A percentile compares a stretch with the other conserved stretches of the same genome.
These are phyloP conservation scores for Triticum turgidum DNA, from an alignment of 176 grass and related monocot genomes.

Conservation along the genomic window DNA sequence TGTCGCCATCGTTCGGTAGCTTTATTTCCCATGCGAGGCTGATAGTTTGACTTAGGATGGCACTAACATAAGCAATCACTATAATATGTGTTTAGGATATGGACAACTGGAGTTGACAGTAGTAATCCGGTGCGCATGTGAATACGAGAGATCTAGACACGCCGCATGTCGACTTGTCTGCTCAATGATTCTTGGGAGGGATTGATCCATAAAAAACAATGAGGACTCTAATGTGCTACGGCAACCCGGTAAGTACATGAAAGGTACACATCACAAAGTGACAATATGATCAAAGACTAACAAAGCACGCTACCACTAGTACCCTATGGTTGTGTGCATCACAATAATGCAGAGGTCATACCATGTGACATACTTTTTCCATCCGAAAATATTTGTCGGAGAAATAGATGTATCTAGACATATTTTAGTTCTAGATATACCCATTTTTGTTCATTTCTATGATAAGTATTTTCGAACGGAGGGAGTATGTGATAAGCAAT, in stretches of 20 bases:
- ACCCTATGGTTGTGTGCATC: too few species aligned
- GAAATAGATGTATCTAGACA: too few species aligned
- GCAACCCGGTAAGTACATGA: neutral
- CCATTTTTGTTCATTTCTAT: too few species aligned
- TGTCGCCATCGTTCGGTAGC: conserved; percentile 34
- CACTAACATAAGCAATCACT: neutral
- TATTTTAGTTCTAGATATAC: too few species aligned
- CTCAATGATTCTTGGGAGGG: conserved; percentile 46
- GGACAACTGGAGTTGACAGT: conserved; percentile 51
- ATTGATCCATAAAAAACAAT: conserved; percentile 32
- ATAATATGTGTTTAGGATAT: neutral
- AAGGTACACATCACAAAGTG: neutral
- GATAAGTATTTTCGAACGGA: too few species aligned
- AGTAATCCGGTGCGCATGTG: conserved; percentile 46
- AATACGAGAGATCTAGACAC: conserved; percentile 42
- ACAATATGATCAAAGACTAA: neutral
- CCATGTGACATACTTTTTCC: too few species aligned
- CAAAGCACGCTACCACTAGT: neutral
- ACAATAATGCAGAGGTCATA: too few species aligned
- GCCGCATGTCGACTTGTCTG: conserved; percentile 40
- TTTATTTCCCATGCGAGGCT: conserved; percentile 42
- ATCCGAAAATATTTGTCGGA: too few species aligned
- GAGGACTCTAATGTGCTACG: conserved; percentile 10
- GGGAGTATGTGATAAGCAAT: too few species aligned
- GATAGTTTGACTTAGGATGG: conserved; percentile 40